Evolutionary conservation across 2,329 filamentous ascomycete species (phyloP).

Genomic region (Penicillium sp.): DNA sequence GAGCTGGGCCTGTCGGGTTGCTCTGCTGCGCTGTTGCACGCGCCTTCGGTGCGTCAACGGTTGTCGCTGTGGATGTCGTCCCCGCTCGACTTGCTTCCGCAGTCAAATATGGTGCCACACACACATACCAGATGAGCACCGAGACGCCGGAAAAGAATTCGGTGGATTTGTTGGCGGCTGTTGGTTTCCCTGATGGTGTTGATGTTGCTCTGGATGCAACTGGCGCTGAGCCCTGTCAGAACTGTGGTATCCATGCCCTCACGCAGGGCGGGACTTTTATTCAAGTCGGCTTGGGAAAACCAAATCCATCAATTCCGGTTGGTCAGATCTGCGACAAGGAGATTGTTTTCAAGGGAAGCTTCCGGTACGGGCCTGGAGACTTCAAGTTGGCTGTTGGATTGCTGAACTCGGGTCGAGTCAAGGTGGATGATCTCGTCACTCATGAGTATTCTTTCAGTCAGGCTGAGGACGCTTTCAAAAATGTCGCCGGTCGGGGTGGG

Average conservation of each 20-base stretch:
- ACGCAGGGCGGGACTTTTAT: conserved; percentile 69
- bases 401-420: conserved; percentile 59
- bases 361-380: conserved; percentile 81
- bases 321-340: conserved; percentile 83
- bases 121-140: conserved; percentile 57
- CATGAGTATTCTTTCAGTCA: conserved; percentile 70
- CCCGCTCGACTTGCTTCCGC: conserved; percentile 69
- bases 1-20: conserved; percentile 78
- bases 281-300: conserved; percentile 80
- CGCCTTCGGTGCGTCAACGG: conserved; percentile 73
- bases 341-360: conserved; percentile 76
- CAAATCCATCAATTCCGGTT: conserved; percentile 66
- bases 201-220: conserved; percentile 75
- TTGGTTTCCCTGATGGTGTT: conserved; percentile 61
- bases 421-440: conserved; percentile 72
- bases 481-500: conserved; percentile 71
- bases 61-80: conserved; percentile 75
- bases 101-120: conserved; percentile 56
- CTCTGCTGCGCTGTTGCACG: conserved; percentile 79
- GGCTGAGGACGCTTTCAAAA: conserved; percentile 78
- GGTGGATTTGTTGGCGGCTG: conserved; percentile 57
- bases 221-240: conserved; percentile 71
- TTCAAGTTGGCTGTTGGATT: conserved; percentile 77
- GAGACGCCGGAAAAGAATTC: conserved; percentile 68
- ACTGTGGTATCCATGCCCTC: conserved; percentile 65